phyloP scores from a whole-genome alignment of 139 green algal species.

The Chlorella vulgaris region DNA sequence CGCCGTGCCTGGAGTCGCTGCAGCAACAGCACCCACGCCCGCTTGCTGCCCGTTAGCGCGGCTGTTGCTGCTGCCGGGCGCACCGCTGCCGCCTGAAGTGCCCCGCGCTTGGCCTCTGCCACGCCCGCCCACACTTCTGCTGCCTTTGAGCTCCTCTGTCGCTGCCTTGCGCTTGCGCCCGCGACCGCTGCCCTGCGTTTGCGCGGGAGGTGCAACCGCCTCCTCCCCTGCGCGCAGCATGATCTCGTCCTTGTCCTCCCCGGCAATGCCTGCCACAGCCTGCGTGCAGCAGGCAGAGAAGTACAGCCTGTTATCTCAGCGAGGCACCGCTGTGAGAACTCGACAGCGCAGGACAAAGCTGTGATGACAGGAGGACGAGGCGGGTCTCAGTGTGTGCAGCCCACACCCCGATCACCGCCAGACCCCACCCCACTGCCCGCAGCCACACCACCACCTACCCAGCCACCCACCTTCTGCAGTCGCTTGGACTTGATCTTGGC shows the following conservation, averaged over 20 bases:
- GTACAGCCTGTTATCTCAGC: too few species aligned
- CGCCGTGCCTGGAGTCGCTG: background rate
- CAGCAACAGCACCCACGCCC: background rate
- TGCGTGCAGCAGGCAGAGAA: background rate
- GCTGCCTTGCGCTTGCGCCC: background rate
- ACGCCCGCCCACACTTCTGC: too few species aligned
- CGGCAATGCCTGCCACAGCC: slow-evolving; percentile 61
- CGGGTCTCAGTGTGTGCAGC: too few species aligned
- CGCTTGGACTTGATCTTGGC: slow-evolving; percentile 90
- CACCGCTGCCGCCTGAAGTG: background rate
- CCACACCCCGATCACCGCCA: too few species aligned
- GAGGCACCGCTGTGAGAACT: too few species aligned
- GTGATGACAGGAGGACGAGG: too few species aligned
- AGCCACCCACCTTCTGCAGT: slow-evolving; percentile 54
- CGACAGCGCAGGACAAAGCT: too few species aligned
- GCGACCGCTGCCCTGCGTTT: background rate
- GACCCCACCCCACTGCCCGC: background rate
- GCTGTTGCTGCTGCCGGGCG: background rate
- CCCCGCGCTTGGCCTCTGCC: too few species aligned
- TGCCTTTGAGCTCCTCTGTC: background rate
- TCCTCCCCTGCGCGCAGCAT: slow-evolving; percentile 28
- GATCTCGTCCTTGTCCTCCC: slow-evolving; percentile 49
- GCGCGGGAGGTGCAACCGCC: too few species aligned
- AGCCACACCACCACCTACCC: too few species aligned
- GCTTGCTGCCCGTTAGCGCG: background rate